Evolutionary conservation across 129 eudicot species (phyloP).

Genomic region (Pulicaria dysenterica): DNA sequence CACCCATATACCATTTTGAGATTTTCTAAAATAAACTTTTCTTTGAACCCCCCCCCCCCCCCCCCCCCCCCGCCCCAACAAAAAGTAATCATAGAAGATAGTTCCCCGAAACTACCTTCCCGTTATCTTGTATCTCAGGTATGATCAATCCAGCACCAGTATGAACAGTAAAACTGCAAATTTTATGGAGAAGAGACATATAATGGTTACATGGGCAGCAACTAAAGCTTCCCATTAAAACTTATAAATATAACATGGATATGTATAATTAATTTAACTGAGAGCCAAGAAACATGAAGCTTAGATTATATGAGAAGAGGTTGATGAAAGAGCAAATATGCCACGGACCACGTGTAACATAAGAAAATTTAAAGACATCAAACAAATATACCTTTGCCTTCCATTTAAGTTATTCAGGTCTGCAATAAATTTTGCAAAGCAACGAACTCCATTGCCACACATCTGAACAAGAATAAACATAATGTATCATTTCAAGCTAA

Average conservation of each 20-base stretch:
- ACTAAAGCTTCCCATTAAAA: neutral
- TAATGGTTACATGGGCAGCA: conserved; percentile 5
- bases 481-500: conserved; percentile 6
- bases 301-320: neutral
- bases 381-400: conserved; percentile 57
- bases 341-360: neutral
- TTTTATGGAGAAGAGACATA: conserved; percentile 3
- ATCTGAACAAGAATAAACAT: conserved; percentile 52
- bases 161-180: conserved; percentile 79
- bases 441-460: conserved; percentile 99
- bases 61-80: no score
- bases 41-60: no score
- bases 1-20: no score
- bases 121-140: conserved; percentile 93
- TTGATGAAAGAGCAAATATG: neutral
- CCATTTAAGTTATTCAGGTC: conserved; percentile 81
- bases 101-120: conserved; percentile 51
- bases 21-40: no score
- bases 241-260: neutral
- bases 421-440: conserved; percentile 88
- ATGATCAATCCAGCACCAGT: conserved; percentile 97
- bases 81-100: neutral
- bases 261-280: neutral
- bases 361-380: neutral
- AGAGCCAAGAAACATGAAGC: neutral